These are phyloP conservation scores for Mucor ambiguus DNA, from an alignment of 371 early-diverging fungal genomes.

Conservation along the genomic window DNA sequence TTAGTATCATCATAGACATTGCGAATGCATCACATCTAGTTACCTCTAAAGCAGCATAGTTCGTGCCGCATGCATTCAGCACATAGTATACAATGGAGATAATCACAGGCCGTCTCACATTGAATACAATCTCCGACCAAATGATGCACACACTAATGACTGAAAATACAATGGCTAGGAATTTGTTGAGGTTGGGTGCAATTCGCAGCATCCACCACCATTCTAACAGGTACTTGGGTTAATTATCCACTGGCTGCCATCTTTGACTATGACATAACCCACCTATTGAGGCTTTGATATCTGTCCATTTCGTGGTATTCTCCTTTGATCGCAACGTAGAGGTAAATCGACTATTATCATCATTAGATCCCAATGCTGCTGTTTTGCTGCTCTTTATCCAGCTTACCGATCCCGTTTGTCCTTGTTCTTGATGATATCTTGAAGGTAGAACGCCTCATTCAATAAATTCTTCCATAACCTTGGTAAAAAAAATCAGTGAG, in stretches of 20 bases:
- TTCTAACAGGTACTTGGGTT: slow-evolving; percentile 26
- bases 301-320: slow-evolving; percentile 10
- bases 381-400: background rate
- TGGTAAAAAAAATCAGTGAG: background rate
- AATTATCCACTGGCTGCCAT: background rate
- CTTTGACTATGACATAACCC: background rate
- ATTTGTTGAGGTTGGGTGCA: slow-evolving; percentile 64
- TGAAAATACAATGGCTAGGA: slow-evolving; percentile 61
- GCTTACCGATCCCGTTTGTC: slow-evolving; percentile 60
- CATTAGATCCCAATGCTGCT: background rate
- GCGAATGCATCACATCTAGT: no score
- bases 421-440: slow-evolving; percentile 72
- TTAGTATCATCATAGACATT: background rate
- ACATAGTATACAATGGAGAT: slow-evolving; percentile 61
- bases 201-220: slow-evolving; percentile 88
- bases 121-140: slow-evolving; percentile 93
- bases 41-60: slow-evolving; percentile 67
- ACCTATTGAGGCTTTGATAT: slow-evolving; percentile 7
- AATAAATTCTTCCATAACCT: slow-evolving; percentile 71
- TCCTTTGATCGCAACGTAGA: slow-evolving; percentile 18
- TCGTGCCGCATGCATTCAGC: slow-evolving; percentile 41
- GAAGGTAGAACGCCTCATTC: slow-evolving; percentile 68
- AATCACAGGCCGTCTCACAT: slow-evolving; percentile 51
- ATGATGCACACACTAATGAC: slow-evolving; percentile 72
- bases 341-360: slow-evolving; percentile 5